Base-by-base conservation (phyloP, 495 filamentous ascomycete species). In the Penicillium salamii region DNA sequence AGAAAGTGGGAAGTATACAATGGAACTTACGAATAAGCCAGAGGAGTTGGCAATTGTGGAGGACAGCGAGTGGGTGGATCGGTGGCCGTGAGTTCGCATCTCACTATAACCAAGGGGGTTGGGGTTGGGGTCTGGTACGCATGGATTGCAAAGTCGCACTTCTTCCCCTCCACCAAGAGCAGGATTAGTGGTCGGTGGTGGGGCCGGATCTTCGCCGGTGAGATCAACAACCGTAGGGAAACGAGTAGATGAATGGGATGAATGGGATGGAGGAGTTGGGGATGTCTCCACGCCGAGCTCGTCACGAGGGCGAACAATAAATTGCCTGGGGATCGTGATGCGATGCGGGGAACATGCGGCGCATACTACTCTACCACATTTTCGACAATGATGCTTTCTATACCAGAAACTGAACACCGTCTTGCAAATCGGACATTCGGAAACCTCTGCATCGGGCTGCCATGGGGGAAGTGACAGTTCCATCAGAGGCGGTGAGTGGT, bases 301-400 rank as follows among this genome's bases (percentile, higher is more conserved):
- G 13, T 76, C 60, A 24, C 44, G 88, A 1, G 91, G 90, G 34
- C 85, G 88, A 13, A 98, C 93, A 41, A 97, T 93, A 62, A 86
- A 97, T 50, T 93, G 89, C 44, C 89, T 79, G 1, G 93, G 95
- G 47, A 98, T 96, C 1, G 87, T 95, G 61, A 98, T 97, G 33
- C 89, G 83, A 66, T 97, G 92, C 4, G 95, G 93, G 3, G 95
- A 97, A 68, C 93, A 98, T 14, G 80, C 70, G 44, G 85, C 81
- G 65, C 93, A 98, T 12, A 98, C 95, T 1, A 98, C 95, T 23
- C 91, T 79, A 6, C 93, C 93, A 67, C 93, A 98, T 74, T 96
- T 97, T 43, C 91, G 90, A 69, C 91, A 97, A 62, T 97, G 91
- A 65, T 97, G 91, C 60, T 92, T 93, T 44, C 91, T 78, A 63